Conservation (phyloP, 352 stramenopile species). For the Vaucheria bursata region DNA sequence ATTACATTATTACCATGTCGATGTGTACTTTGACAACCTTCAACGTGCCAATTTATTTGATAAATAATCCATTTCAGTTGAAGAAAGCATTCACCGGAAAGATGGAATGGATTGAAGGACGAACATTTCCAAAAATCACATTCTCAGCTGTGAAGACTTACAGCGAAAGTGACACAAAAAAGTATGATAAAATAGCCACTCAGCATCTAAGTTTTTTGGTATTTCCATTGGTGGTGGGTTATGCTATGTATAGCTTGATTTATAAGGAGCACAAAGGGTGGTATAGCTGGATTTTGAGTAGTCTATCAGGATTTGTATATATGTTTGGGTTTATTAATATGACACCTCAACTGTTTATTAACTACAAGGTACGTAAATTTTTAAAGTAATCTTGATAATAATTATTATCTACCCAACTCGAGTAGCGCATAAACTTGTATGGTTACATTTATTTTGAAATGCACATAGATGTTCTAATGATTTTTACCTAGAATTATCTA, state of each 20-base stretch:
- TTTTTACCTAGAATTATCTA: too few relatives aligned
- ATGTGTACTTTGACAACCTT: too few relatives aligned
- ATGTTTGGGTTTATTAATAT: slow-evolving; percentile 99
- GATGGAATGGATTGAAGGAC: background rate
- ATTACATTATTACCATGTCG: too few relatives aligned
- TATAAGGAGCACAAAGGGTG: slow-evolving; percentile 89
- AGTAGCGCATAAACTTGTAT: too few relatives aligned
- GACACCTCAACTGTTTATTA: slow-evolving; percentile 70
- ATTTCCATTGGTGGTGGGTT: slow-evolving; percentile 73
- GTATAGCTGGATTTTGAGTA: slow-evolving; percentile 92
- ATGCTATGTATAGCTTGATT: slow-evolving; percentile 84
- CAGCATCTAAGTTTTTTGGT: slow-evolving; percentile 53
- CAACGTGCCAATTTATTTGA: too few relatives aligned
- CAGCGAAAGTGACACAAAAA: slow-evolving; percentile 57
- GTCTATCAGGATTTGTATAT: slow-evolving; percentile 92
- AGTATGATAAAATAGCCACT: slow-evolving; percentile 63
- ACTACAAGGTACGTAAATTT: slow-evolving; percentile 59
- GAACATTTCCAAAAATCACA: slow-evolving; percentile 12
- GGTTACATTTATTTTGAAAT: too few relatives aligned
- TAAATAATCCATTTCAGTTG: too few relatives aligned
- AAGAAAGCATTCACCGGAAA: background rate
- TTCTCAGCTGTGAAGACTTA: slow-evolving; percentile 23
- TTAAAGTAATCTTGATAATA: too few relatives aligned
- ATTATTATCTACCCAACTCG: too few relatives aligned
- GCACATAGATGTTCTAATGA: too few relatives aligned